A percentile compares a stretch with the other conserved stretches of the same genome.
phyloP scores from a whole-genome alignment of 352 stramenopile species.

The Lagenidium giganteum region DNA sequence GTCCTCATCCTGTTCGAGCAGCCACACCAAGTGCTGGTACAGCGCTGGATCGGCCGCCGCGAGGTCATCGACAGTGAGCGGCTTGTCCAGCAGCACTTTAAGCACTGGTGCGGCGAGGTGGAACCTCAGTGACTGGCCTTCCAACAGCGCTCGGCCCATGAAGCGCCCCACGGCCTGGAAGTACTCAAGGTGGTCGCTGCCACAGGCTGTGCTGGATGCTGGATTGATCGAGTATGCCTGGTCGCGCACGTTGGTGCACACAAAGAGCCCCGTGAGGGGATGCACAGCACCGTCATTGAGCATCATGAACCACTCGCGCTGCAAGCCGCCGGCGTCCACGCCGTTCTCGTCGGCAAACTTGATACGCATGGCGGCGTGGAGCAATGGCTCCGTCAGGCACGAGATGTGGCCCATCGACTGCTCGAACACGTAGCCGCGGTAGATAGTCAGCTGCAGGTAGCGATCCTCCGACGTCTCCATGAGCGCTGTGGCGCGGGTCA shows the following conservation, averaged over 20 bases:
- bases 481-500: conserved; percentile 2
- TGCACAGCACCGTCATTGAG: conserved; percentile 9
- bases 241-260: conserved; percentile 11
- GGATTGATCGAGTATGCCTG: conserved; percentile 42
- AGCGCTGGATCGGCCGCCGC: conserved; percentile 27
- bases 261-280: conserved; percentile 4
- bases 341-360: conserved; percentile 54
- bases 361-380: no score
- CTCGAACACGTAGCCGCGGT: neutral
- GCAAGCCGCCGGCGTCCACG: conserved; percentile 48
- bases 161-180: conserved; percentile 50
- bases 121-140: conserved; percentile 47
- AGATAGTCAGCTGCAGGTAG: conserved; percentile 2
- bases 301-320: conserved; percentile 52
- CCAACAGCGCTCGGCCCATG: conserved; percentile 65
- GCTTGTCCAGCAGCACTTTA: conserved; percentile 64
- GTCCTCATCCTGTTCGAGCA: conserved; percentile 8
- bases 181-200: conserved; percentile 42
- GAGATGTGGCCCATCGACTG: conserved; percentile 3
- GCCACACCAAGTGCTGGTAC: conserved; percentile 36
- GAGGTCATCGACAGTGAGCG: conserved; percentile 51
- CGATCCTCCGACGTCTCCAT: neutral
- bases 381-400: no score
- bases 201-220: conserved; percentile 18
- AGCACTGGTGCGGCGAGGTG: conserved; percentile 51